These are phyloP conservation scores for Plasmodium billcollinsi DNA, from an alignment of 169 alveolate species.

Conservation along the genomic window DNA sequence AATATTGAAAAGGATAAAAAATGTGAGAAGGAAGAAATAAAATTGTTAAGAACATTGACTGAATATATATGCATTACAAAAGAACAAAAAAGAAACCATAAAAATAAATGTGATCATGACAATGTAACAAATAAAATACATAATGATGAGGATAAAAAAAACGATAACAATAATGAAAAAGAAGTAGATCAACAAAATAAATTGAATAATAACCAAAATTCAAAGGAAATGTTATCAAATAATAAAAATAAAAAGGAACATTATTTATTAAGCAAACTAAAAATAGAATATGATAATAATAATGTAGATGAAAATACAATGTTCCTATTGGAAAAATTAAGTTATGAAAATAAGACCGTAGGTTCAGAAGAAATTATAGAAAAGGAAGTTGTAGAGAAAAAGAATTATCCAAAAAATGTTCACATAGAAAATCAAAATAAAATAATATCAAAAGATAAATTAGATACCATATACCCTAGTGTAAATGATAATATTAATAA, in stretches of 20 bases:
- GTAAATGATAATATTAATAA: constrained; percentile 10
- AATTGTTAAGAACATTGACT: not conserved
- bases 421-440: not conserved
- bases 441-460: not conserved
- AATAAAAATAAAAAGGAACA: not conserved
- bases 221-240: not conserved
- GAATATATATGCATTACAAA: not conserved
- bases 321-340: constrained; percentile 60
- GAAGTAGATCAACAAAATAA: not conserved
- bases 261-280: constrained; percentile 25
- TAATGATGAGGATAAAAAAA: not conserved
- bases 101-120: not conserved
- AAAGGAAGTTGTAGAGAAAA: constrained; percentile 31
- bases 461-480: not conserved
- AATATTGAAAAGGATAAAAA: constrained; percentile 3
- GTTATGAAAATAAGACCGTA: constrained; percentile 41
- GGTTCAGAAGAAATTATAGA: constrained; percentile 26
- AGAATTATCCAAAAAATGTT: not conserved
- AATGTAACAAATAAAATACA: not conserved
- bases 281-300: constrained; percentile 42
- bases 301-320: constrained; percentile 53
- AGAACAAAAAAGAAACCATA: not conserved
- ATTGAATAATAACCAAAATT: not conserved
- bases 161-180: not conserved
- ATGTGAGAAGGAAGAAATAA: not conserved